Conservation (phyloP, 176 grass and related monocot species). For the Triticum turgidum region DNA sequence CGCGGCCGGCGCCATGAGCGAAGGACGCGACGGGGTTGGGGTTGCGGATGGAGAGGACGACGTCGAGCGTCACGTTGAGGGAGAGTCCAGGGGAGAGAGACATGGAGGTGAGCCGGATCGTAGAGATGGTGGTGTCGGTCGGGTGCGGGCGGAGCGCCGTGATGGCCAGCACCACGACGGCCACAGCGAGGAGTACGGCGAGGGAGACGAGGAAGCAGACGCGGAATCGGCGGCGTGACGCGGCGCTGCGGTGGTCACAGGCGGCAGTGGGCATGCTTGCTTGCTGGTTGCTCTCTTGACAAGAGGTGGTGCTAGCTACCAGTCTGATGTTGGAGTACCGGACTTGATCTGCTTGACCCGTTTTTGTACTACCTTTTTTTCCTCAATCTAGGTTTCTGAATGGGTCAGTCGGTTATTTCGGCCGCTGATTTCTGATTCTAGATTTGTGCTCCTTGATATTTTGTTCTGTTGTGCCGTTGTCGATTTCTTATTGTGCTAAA, state of each 20-base stretch:
- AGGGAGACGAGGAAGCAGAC: background rate
- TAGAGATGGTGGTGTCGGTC: background rate
- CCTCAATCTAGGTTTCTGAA: too few relatives aligned
- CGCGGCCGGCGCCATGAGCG: conserved; percentile 4
- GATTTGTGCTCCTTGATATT: too few relatives aligned
- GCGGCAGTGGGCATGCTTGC: background rate
- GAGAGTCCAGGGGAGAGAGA: background rate
- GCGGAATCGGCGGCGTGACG: background rate
- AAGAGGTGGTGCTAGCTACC: background rate
- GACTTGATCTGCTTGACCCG: background rate
- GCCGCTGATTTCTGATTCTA: too few relatives aligned
- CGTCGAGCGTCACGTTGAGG: conserved; percentile 30
- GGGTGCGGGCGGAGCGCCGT: background rate
- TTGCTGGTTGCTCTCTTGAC: background rate
- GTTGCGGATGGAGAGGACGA: conserved; percentile 29
- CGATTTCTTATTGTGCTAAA: too few relatives aligned
- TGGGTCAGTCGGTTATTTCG: too few relatives aligned
- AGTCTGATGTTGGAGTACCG: too few relatives aligned
- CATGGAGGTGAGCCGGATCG: conserved; percentile 11
- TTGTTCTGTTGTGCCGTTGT: too few relatives aligned
- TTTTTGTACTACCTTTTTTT: too few relatives aligned
- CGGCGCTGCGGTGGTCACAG: background rate
- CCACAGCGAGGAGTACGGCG: background rate
- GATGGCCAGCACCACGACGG: background rate
- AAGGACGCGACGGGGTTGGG: conserved; percentile 20